Conservation (phyloP, 2,329 filamentous ascomycete genomes). For the Alternaria incomplexa region DNA sequence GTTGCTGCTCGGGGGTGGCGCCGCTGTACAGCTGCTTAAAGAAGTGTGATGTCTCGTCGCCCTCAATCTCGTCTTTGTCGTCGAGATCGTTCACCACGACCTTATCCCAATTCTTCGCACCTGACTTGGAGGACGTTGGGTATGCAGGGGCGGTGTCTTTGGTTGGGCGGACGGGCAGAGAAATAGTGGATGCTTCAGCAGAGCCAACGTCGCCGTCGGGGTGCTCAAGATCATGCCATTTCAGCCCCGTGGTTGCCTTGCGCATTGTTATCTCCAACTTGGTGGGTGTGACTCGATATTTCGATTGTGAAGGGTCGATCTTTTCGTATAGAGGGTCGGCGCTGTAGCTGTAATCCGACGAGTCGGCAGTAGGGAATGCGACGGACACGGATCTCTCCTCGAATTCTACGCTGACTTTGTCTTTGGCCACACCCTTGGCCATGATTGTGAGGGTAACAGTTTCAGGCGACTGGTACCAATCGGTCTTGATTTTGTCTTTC, state of each 20-base stretch:
- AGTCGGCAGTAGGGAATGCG: constrained; percentile 62
- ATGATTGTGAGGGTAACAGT: constrained; percentile 69
- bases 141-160: constrained; percentile 64
- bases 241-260: constrained; percentile 69
- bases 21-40: constrained; percentile 88
- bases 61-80: constrained; percentile 61
- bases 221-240: constrained; percentile 69
- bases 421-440: constrained; percentile 67
- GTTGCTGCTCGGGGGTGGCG: constrained; percentile 77
- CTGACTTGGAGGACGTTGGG: constrained; percentile 82
- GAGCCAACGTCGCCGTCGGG: constrained; percentile 23
- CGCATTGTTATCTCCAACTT: constrained; percentile 80
- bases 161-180: constrained; percentile 25
- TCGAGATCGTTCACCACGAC: constrained; percentile 61
- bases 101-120: constrained; percentile 92
- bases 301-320: constrained; percentile 68
- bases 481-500: constrained; percentile 67
- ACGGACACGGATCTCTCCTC: constrained; percentile 59
- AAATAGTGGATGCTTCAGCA: constrained; percentile 14
- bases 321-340: constrained; percentile 71
- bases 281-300: constrained; percentile 70
- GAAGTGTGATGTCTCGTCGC: constrained; percentile 76
- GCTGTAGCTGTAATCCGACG: constrained; percentile 64
- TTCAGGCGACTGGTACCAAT: constrained; percentile 71
- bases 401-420: constrained; percentile 61